A percentile compares a stretch with the other conserved stretches of the same genome.
phyloP scores from a whole-genome alignment of 805 yeast genomes.

The Candida palmyrensis region DNA sequence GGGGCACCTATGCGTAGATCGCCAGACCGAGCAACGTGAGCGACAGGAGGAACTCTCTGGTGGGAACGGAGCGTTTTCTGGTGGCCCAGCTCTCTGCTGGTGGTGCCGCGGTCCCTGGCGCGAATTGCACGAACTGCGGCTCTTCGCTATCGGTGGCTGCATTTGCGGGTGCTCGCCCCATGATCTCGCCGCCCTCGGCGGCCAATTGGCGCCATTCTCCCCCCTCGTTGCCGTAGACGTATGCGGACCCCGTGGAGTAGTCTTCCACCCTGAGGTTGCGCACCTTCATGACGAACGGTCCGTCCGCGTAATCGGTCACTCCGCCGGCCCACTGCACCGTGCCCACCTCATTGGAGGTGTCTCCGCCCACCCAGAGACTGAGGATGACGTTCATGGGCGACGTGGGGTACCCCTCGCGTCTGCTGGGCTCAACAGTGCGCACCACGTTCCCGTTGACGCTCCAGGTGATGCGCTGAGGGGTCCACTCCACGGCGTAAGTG shows the following conservation, averaged over 20 bases:
- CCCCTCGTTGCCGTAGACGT: constrained; percentile 21
- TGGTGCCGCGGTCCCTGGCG: not conserved
- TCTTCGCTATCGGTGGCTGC: no score
- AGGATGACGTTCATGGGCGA: constrained; percentile 33
- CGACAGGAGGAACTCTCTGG: no score
- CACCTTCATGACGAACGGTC: constrained; percentile 30
- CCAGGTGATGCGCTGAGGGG: constrained; percentile 26
- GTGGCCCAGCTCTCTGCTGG: no score
- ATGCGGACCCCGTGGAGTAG: constrained; percentile 23
- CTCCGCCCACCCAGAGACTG: constrained; percentile 42
- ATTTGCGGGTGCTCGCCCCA: constrained; percentile 3
- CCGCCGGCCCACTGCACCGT: constrained; percentile 41
- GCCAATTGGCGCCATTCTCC: constrained; percentile 13
- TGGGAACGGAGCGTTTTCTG: no score
- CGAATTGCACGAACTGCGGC: not conserved
- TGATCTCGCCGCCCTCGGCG: constrained; percentile 10
- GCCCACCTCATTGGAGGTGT: constrained; percentile 24
- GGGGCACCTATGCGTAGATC: no score
- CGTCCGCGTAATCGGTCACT: constrained; percentile 20
- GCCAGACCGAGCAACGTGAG: no score
- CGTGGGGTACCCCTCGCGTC: constrained; percentile 26
- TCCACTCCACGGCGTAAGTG: constrained; percentile 34
- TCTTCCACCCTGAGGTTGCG: constrained; percentile 15
- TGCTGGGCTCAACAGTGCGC: constrained; percentile 15
- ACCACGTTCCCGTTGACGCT: constrained; percentile 21